Evolutionary conservation across 1,139 yeast genomes (phyloP).

Genomic region (Taphrina deformans): DNA sequence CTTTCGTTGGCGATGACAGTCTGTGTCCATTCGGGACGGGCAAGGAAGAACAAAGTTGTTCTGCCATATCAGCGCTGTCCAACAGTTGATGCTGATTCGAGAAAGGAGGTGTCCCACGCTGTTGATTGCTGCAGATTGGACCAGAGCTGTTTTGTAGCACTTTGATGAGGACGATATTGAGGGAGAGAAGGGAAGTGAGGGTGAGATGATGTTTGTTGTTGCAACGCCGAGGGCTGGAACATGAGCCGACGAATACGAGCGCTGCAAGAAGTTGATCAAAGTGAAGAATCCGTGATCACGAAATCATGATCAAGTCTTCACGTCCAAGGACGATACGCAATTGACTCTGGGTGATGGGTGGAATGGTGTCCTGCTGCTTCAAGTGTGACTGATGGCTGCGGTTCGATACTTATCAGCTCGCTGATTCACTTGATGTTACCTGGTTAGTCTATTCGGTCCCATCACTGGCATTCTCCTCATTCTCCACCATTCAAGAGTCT

Average conservation of each 20-base stretch:
- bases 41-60: conserved; percentile 1
- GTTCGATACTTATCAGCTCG: too few relatives aligned
- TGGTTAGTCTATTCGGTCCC: too few relatives aligned
- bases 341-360: too few relatives aligned
- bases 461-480: too few relatives aligned
- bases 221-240: background rate
- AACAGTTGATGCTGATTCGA: too few relatives aligned
- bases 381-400: background rate
- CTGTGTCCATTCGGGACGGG: conserved; percentile 10
- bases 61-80: conserved; percentile 16
- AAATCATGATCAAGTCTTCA: background rate
- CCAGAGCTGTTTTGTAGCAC: too few relatives aligned
- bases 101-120: too few relatives aligned
- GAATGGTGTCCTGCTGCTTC: too few relatives aligned
- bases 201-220: conserved; percentile 5
- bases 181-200: background rate
- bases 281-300: background rate
- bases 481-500: too few relatives aligned
- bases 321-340: too few relatives aligned
- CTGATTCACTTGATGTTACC: too few relatives aligned
- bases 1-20: conserved; percentile 10
- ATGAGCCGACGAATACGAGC: background rate
- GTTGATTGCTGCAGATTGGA: too few relatives aligned
- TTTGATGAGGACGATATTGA: background rate
- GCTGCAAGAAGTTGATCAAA: background rate